Percentiles rank a stretch among this genome's conserved stretches.
Conservation (phyloP, 2,329 filamentous ascomycete species). For the Zymoseptoria pseudotritici region DNA sequence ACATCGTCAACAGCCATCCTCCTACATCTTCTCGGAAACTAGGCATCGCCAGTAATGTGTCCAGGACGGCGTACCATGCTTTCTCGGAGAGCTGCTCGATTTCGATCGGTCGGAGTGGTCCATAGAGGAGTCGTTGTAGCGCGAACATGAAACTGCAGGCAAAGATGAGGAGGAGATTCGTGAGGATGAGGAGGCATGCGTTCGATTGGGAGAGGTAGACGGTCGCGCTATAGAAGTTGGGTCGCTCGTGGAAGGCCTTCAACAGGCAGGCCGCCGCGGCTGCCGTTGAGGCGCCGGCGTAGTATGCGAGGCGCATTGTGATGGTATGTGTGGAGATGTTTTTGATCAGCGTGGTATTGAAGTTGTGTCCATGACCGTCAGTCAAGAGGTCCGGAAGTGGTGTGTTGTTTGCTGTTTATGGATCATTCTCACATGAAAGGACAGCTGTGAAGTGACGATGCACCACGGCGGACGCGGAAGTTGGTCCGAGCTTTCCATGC, state of each 20-base stretch:
- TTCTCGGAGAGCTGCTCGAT: conserved; percentile 96
- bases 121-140: conserved; percentile 84
- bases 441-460: not conserved
- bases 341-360: conserved; percentile 1
- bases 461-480: not conserved
- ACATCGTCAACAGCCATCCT: conserved; percentile 93
- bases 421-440: not conserved
- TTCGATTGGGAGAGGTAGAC: conserved; percentile 96
- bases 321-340: conserved; percentile 1
- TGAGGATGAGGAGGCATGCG: conserved; percentile 86
- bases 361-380: conserved; percentile 20
- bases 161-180: conserved; percentile 78
- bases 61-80: conserved; percentile 95
- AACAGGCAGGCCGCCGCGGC: conserved; percentile 77
- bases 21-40: conserved; percentile 95
- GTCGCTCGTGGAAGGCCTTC: conserved; percentile 86
- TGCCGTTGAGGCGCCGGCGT: conserved; percentile 57
- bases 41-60: conserved; percentile 96
- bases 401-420: not conserved
- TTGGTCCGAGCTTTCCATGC: not conserved
- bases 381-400: conserved; percentile 19
- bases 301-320: conserved; percentile 28
- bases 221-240: conserved; percentile 97
- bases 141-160: conserved; percentile 77
- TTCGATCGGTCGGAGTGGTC: conserved; percentile 83